These are phyloP conservation scores for Plasmodium vivax DNA, from an alignment of 169 alveolate genomes.

Conservation along the genomic window DNA sequence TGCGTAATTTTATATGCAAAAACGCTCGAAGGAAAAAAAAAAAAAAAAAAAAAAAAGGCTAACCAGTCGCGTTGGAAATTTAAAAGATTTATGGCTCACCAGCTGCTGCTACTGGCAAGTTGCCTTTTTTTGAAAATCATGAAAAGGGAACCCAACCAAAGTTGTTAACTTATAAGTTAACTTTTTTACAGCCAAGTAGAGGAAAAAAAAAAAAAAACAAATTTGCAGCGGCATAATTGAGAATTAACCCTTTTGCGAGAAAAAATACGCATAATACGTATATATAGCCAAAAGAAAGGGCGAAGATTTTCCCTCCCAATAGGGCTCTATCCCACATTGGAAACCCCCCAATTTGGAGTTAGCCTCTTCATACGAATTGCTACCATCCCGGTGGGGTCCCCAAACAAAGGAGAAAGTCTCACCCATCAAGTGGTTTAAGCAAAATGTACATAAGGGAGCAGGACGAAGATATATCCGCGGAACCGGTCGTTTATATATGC, in stretches of 20 bases:
- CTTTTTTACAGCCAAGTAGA: background rate
- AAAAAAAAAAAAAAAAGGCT: background rate
- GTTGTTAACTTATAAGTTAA: background rate
- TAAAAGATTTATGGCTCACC: background rate
- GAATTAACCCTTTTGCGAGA: background rate
- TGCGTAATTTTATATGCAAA: background rate
- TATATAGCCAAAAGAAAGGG: background rate
- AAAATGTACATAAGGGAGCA: slow-evolving; percentile 71
- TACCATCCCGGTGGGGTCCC: background rate
- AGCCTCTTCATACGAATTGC: background rate
- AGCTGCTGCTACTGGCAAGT: background rate
- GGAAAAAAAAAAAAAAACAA: background rate
- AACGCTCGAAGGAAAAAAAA: background rate
- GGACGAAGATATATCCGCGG: slow-evolving; percentile 63
- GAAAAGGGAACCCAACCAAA: background rate
- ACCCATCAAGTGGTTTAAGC: background rate
- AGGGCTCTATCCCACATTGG: background rate
- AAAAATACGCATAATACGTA: background rate
- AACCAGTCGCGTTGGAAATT: background rate
- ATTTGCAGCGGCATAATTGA: background rate
- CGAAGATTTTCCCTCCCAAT: background rate
- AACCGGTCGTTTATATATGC: slow-evolving; percentile 59
- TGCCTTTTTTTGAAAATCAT: background rate
- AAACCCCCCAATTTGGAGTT: background rate
- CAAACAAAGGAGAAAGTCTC: background rate